phyloP scores from a whole-genome alignment of 2,329 filamentous ascomycete genomes.

The Colletotrichum liaoningense region DNA sequence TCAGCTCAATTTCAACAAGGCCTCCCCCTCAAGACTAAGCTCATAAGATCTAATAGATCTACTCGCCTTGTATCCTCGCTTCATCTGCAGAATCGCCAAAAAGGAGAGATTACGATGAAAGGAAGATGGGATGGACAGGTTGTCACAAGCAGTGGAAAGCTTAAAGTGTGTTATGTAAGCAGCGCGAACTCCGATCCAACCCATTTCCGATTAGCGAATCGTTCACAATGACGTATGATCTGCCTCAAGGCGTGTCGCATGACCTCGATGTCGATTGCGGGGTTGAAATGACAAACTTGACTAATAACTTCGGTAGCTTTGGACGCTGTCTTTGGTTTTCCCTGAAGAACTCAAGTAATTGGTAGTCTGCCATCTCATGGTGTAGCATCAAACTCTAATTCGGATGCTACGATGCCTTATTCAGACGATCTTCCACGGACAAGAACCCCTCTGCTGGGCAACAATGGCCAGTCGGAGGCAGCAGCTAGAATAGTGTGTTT shows the following conservation, averaged over 20 bases:
- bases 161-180: not conserved
- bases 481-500: not conserved
- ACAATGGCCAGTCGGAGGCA: not conserved
- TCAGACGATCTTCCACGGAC: not conserved
- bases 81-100: not conserved
- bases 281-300: not conserved
- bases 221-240: not conserved
- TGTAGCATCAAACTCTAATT: not conserved
- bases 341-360: not conserved
- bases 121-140: not conserved
- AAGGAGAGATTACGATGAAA: not conserved
- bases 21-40: no score
- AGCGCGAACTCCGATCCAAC: not conserved
- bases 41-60: no score
- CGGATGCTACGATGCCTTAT: not conserved
- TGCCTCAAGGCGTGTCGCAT: not conserved
- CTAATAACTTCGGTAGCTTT: not conserved
- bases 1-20: no score
- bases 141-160: not conserved
- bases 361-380: no score
- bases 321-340: no score
- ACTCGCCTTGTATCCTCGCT: no score
- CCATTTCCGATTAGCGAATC: not conserved
- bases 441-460: slow-evolving; percentile 3
- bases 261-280: not conserved